phyloP scores from a whole-genome alignment of 495 filamentous ascomycete species.

The Tuber magnatum region DNA sequence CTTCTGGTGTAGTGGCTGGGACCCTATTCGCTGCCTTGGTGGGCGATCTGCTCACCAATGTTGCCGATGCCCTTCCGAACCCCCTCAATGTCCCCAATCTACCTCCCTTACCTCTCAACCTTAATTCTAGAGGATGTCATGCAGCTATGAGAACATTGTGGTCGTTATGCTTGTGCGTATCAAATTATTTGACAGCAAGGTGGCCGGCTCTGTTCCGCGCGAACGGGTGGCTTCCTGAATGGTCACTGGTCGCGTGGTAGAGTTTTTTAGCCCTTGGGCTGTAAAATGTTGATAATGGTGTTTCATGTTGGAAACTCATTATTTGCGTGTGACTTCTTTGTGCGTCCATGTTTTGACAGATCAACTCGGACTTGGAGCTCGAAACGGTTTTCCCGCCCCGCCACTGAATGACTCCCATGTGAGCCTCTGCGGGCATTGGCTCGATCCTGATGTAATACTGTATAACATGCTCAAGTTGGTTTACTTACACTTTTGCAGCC shows the following conservation, averaged over 20 bases:
- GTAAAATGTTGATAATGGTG: background rate
- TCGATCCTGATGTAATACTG: background rate
- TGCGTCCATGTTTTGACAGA: background rate
- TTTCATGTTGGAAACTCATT: background rate
- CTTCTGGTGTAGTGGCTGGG: background rate
- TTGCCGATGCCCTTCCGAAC: background rate
- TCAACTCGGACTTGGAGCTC: background rate
- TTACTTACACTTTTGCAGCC: background rate
- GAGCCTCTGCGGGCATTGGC: background rate
- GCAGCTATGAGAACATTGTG: background rate
- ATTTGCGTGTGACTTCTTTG: too few relatives aligned
- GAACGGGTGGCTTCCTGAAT: background rate
- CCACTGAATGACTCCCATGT: background rate
- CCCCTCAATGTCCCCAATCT: background rate
- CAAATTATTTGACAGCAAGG: background rate
- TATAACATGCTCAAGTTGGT: background rate
- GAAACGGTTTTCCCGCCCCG: background rate
- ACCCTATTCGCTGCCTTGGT: background rate
- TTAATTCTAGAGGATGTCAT: background rate
- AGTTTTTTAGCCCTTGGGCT: background rate
- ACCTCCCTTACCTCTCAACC: background rate
- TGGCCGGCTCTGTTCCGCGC: background rate
- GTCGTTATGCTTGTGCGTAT: background rate
- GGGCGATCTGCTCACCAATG: background rate
- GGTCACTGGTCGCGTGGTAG: background rate